These are phyloP conservation scores for Candida bentonensis DNA, from an alignment of 805 yeast species.

Conservation along the genomic window DNA sequence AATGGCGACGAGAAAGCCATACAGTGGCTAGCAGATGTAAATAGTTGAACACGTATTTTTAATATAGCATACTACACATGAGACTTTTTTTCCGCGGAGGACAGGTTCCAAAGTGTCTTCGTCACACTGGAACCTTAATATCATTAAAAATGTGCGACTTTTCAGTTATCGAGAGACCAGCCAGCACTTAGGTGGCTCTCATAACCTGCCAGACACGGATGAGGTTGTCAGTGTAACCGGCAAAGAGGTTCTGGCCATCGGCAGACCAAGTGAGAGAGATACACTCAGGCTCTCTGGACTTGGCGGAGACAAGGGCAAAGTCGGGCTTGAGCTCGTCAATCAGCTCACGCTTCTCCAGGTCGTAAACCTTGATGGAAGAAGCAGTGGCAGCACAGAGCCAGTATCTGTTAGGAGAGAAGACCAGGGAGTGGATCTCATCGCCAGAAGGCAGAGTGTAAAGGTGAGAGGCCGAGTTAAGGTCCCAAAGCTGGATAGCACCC, in stretches of 20 bases:
- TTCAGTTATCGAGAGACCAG: neutral
- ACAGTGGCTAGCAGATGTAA: constrained; percentile 15
- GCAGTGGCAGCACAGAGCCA: constrained; percentile 99
- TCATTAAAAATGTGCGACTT: neutral
- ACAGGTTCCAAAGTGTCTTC: too few species aligned
- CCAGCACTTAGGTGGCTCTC: constrained; percentile 29
- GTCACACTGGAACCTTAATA: too few species aligned
- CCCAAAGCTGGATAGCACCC: constrained; percentile 98
- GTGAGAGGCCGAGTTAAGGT: constrained; percentile 70
- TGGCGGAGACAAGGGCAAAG: constrained; percentile 66
- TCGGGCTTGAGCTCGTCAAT: constrained; percentile 98
- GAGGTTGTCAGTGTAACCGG: constrained; percentile 99
- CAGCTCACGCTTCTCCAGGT: constrained; percentile 86
- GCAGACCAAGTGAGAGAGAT: constrained; percentile 98
- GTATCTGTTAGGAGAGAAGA: constrained; percentile 99
- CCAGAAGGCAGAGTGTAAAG: constrained; percentile 90
- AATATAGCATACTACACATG: constrained; percentile 1
- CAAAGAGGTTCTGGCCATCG: constrained; percentile 98
- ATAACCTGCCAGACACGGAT: constrained; percentile 99
- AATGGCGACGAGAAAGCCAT: constrained; percentile 64
- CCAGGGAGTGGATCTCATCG: constrained; percentile 94
- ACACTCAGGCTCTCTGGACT: constrained; percentile 96
- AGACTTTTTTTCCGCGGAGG: neutral
- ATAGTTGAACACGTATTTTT: neutral
- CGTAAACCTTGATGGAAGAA: constrained; percentile 94